Evolutionary conservation across 2,329 filamentous ascomycete species (phyloP), one percentile per base, ranked within the genome.

Genomic region (Nannizziopsis arthrosporioides): DNA sequence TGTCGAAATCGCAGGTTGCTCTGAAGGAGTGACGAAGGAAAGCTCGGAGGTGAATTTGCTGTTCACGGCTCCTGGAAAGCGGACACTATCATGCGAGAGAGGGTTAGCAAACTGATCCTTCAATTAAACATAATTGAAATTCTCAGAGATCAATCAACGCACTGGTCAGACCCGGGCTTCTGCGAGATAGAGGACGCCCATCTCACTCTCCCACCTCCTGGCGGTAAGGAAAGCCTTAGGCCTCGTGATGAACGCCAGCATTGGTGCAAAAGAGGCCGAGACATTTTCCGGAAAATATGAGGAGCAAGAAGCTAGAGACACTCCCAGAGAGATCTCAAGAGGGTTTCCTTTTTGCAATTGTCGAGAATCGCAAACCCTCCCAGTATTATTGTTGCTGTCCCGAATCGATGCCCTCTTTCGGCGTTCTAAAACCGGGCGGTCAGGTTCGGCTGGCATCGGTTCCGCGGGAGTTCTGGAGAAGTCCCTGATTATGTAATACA

Each of bases 61-160:
- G 65, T 95, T 90, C 44, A 96, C 74, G 0, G 92, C 92, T n/a
- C 92, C 92, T 0, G 92, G 92, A 57, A 98, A 98, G 48, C 78
- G 71, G 9, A 79, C 73, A 49, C 76, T 80, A 27, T 46, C 41
- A 10, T 36, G 36, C 11, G 42, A 27, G 27, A 19, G 8, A 4
- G 22, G 18, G 27, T 41, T 32, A 40, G 41, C 27, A 38, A 32
- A 14, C 38, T 38, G 34, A 5, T 17, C 12, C 2, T 32, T 22
- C 12, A 2, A 4, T 30, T 2, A 35, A 6, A 15, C 6, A 34
- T 30, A 38, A 18, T 27, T 10, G 14, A 32, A 12, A 22, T 42
- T 7, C 15, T 2, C 3, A 18, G 12, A 18, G 14, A 36, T 31
- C 12, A 30, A 14, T 43, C 31, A n/a, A 57, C 71, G 54, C 68